These are phyloP conservation scores for Coemansia sp. DNA, from an alignment of 192 early-diverging fungal species.

Conservation along the genomic window DNA sequence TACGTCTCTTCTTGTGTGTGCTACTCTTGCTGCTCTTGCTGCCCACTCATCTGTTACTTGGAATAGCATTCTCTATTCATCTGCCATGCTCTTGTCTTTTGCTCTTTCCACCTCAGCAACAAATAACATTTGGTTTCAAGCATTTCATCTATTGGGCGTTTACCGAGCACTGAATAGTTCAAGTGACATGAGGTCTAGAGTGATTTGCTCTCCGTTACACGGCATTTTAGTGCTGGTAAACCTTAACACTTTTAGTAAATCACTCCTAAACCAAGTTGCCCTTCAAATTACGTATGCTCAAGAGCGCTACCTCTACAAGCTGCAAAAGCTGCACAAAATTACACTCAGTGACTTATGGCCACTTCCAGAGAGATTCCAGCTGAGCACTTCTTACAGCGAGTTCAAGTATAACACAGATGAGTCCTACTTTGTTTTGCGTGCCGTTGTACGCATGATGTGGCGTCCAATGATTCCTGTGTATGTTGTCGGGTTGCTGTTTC, in stretches of 20 bases:
- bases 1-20: neutral
- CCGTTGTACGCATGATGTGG: slow-evolving; percentile 34
- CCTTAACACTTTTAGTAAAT: neutral
- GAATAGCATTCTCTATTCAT: neutral
- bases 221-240: neutral
- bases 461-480: slow-evolving; percentile 30
- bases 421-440: slow-evolving; percentile 30
- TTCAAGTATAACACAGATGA: slow-evolving; percentile 37
- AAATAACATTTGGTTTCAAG: neutral
- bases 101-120: neutral
- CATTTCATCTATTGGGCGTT: neutral
- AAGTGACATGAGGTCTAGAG: neutral
- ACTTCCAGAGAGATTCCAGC: slow-evolving; percentile 5
- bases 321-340: slow-evolving; percentile 11
- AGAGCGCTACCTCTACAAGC: slow-evolving; percentile 16
- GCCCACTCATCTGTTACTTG: neutral
- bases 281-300: slow-evolving; percentile 6
- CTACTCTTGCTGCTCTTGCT: neutral
- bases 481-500: slow-evolving; percentile 8
- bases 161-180: neutral
- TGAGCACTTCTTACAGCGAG: neutral
- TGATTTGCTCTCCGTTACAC: neutral
- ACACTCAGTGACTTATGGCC: slow-evolving; percentile 20
- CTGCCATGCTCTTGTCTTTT: neutral
- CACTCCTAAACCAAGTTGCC: neutral